Conservation (phyloP, 495 filamentous ascomycete species). For the Penicillium roqueforti region DNA sequence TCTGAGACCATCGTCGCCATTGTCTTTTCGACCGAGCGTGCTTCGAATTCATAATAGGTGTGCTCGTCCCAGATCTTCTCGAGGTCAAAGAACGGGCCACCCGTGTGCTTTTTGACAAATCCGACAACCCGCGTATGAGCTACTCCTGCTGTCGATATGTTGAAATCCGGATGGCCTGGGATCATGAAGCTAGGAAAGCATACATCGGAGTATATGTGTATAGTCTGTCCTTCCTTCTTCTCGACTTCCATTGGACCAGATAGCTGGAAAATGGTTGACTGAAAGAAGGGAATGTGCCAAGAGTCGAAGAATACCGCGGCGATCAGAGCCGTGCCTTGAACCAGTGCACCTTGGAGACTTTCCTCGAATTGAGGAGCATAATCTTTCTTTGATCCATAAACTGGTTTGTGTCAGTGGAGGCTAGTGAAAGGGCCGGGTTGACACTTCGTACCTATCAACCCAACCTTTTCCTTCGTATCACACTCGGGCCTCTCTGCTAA, state of each 20-base stretch:
- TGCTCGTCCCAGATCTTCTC: constrained; percentile 60
- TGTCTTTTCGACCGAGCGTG: constrained; percentile 39
- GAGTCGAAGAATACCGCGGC: constrained; percentile 19
- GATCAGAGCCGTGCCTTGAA: constrained; percentile 1
- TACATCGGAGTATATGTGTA: constrained; percentile 25
- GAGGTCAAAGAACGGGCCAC: constrained; percentile 50
- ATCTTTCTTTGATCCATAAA: constrained; percentile 25
- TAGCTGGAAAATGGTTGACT: constrained; percentile 15
- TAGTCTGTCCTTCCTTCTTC: not conserved
- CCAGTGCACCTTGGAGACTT: constrained; percentile 5
- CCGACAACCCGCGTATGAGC: constrained; percentile 33
- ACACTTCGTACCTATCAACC: constrained; percentile 20
- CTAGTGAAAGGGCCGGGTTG: not conserved
- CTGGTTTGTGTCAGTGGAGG: constrained; percentile 7
- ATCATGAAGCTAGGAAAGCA: constrained; percentile 26
- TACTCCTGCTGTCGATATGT: constrained; percentile 26
- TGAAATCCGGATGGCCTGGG: constrained; percentile 32
- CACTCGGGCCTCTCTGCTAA: constrained; percentile 17
- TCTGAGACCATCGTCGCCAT: constrained; percentile 56
- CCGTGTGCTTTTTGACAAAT: constrained; percentile 32
- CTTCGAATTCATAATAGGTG: constrained; percentile 37
- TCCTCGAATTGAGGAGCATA: constrained; percentile 23
- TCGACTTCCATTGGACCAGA: not conserved
- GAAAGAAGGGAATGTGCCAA: constrained; percentile 8
- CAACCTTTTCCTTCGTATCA: constrained; percentile 15